Percentiles rank a stretch among this genome's conserved stretches.
These are phyloP conservation scores for Zygoascus ofunaensis DNA, from an alignment of 805 yeast species.

Conservation along the genomic window DNA sequence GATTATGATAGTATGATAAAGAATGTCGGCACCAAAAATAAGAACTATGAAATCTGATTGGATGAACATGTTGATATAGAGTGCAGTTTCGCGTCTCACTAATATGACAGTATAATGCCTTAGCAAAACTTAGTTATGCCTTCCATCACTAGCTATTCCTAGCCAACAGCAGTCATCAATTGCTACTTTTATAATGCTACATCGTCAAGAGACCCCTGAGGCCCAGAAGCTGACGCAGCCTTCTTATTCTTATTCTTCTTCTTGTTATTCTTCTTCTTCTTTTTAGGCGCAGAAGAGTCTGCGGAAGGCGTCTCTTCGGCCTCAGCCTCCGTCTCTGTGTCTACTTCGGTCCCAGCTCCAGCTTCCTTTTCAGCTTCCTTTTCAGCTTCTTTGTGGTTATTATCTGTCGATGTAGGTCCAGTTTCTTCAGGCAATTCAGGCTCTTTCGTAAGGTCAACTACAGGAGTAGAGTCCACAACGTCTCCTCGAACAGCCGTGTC, in stretches of 20 bases:
- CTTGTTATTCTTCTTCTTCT: background rate
- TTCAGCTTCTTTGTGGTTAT: background rate
- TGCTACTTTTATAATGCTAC: conserved; percentile 2
- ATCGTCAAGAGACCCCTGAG: conserved; percentile 4
- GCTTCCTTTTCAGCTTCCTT: background rate
- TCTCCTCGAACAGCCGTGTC: background rate
- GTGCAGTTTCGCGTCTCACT: background rate
- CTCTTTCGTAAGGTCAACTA: background rate
- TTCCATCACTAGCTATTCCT: too few species aligned
- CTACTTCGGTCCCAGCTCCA: conserved; percentile 1
- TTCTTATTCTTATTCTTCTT: conserved; percentile 12
- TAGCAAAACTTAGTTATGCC: too few species aligned
- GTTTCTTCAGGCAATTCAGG: conserved; percentile 1
- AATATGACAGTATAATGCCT: background rate
- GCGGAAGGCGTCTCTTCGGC: conserved; percentile 3
- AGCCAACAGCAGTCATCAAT: too few species aligned
- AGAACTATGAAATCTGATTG: too few species aligned
- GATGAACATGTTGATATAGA: background rate
- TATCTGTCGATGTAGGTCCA: background rate
- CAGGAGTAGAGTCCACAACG: background rate
- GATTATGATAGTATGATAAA: too few species aligned
- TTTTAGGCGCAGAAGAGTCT: background rate
- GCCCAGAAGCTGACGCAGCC: conserved; percentile 16
- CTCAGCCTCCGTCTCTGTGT: conserved; percentile 11
- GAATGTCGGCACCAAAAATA: too few species aligned